phyloP scores from a whole-genome alignment of 2,329 filamentous ascomycete genomes.

The Cladosporium sp. region DNA sequence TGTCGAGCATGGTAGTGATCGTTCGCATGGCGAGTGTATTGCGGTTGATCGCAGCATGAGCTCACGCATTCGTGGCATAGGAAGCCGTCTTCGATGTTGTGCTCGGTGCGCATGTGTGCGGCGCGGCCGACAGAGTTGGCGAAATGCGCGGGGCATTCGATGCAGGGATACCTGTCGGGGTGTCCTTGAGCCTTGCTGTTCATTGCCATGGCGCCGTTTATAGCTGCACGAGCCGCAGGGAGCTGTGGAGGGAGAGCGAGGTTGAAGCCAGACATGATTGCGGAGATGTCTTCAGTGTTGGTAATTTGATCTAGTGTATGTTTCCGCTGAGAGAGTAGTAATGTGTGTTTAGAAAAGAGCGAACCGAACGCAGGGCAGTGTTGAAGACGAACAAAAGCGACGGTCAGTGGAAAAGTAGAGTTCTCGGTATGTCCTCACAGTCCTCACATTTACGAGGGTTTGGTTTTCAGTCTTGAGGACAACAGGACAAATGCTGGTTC shows the following conservation, averaged over 20 bases:
- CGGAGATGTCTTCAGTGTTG: background rate
- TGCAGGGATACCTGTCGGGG: background rate
- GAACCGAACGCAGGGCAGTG: background rate
- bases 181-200: background rate
- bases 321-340: background rate
- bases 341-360: background rate
- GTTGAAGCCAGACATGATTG: background rate
- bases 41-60: background rate
- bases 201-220: background rate
- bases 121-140: background rate
- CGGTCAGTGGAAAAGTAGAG: background rate
- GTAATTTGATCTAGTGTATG: background rate
- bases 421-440: background rate
- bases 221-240: background rate
- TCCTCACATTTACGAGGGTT: background rate
- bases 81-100: background rate
- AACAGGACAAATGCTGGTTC: background rate
- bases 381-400: background rate
- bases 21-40: background rate
- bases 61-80: slow-evolving; percentile 8
- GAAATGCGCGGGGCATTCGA: background rate
- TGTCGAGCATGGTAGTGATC: background rate
- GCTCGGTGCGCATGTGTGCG: background rate
- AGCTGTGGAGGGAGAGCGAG: background rate
- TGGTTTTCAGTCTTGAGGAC: background rate